These are phyloP conservation scores for Epichloe sp. DNA, from an alignment of 2,329 filamentous ascomycete genomes.

Conservation along the genomic window DNA sequence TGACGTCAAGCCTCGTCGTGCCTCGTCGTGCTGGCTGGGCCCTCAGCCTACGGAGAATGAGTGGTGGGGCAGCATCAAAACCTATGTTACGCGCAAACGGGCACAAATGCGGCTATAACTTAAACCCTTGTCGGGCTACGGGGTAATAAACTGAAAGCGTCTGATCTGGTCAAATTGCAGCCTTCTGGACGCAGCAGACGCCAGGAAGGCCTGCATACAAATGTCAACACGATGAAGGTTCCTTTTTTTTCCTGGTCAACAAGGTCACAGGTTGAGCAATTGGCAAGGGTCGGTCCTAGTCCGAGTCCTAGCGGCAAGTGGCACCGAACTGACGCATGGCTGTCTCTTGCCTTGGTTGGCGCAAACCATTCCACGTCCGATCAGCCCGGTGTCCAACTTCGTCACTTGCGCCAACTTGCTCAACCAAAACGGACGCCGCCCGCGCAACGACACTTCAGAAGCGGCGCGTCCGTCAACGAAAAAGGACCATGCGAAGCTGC, in stretches of 20 bases:
- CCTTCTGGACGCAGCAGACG: too few species aligned
- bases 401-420: neutral
- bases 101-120: too few species aligned
- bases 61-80: too few species aligned
- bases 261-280: neutral
- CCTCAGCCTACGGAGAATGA: too few species aligned
- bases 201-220: too few species aligned
- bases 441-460: neutral
- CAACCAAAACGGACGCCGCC: neutral
- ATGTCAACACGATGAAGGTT: too few species aligned
- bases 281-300: neutral
- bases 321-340: neutral
- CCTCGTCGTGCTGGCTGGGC: too few species aligned
- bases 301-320: neutral
- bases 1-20: neutral
- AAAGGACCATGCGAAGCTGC: slow-evolving; percentile 4
- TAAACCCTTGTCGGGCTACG: too few species aligned
- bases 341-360: neutral
- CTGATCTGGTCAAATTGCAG: too few species aligned
- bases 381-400: neutral
- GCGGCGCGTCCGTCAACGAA: neutral
- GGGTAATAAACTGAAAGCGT: too few species aligned
- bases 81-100: too few species aligned
- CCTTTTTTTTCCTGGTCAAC: too few species aligned
- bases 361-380: neutral